phyloP scores from a whole-genome alignment of 768 basidiomycete genomes.

The Serendipita sp. region DNA sequence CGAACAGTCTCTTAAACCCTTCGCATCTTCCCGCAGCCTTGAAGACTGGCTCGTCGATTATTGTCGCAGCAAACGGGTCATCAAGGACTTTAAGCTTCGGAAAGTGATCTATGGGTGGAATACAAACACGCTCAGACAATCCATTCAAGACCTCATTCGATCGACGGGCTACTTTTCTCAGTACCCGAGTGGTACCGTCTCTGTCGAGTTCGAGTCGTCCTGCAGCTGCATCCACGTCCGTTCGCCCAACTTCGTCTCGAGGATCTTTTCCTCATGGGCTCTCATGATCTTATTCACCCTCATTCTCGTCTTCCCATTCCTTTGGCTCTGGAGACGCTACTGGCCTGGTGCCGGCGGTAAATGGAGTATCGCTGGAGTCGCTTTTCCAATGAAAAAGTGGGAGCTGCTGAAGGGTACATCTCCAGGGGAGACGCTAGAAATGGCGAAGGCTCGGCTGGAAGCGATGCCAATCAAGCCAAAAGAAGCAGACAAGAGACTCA shows the following conservation, averaged over 20 bases:
- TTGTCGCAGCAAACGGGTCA: background rate
- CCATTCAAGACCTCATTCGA: background rate
- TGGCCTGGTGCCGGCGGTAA: background rate
- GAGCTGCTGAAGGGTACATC: background rate
- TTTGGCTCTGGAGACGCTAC: slow-evolving; percentile 1
- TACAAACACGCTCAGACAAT: background rate
- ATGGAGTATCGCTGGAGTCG: background rate
- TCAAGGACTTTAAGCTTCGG: background rate
- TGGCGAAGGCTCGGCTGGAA: background rate
- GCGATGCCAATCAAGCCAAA: background rate
- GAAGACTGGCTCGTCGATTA: slow-evolving; percentile 5
- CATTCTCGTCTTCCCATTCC: slow-evolving; percentile 4
- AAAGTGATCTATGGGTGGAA: slow-evolving; percentile 1
- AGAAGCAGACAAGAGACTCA: background rate
- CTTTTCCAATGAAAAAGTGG: background rate
- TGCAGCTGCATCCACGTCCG: background rate
- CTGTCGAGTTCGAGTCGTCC: background rate
- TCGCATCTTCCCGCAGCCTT: background rate
- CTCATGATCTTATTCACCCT: background rate
- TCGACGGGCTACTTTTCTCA: background rate
- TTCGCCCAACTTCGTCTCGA: slow-evolving; percentile 5
- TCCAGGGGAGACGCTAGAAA: background rate
- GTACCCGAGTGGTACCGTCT: background rate
- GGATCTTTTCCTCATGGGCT: background rate
- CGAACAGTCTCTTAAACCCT: background rate